Base-by-base conservation (phyloP, 164 flowering plant species). In the Chloranthus sessilifolius region DNA sequence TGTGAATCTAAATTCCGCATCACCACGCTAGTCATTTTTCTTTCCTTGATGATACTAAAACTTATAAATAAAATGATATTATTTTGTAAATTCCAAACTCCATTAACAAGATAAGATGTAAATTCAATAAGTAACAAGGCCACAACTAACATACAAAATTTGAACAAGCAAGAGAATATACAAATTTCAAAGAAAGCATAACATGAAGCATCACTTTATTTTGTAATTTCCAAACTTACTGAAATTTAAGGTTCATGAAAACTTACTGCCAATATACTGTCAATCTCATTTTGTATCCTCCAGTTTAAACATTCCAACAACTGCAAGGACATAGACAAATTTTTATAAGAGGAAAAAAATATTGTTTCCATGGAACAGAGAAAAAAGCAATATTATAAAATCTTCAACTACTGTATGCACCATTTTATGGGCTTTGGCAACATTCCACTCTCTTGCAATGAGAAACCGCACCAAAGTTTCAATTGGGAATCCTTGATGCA, bases 361-460 rank as follows among this genome's bases (percentile, higher is more conserved):
- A 33, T 7, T 7, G 36, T 33, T 33, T 33, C 8, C 23, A 17
- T 2, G 1, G 25, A 30, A 17, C 5, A 30, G 31, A 19, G 38
- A 30, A 30, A 19, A 7, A 16, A 21, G 7, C 11, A 48, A 20
- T 0, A 11, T 11, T 33, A 10, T 29, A 30, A 48, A 19, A 7
- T 33, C 36, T 7, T 12, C 7, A 7, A 7, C 36, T 7, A 7
- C 21, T 22, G 42, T 7, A 50, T 41, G 38, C 74, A 86, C 97
- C 97, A 90, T 90, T 65, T 78, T 78, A 61, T 88, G 70, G 24
- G 96, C 88, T 62, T 85, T 91, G 20, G 72, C 51, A 39, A 83
- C 82, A 79, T 74, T 83, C 82, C 95, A 69, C 31, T 91, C 96
- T 65, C 96, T 76, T 30, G 92, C 98, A 69, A 81, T 91, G 19